Evolutionary conservation across 495 filamentous ascomycete genomes (phyloP).

Genomic region (Neurospora sp.): DNA sequence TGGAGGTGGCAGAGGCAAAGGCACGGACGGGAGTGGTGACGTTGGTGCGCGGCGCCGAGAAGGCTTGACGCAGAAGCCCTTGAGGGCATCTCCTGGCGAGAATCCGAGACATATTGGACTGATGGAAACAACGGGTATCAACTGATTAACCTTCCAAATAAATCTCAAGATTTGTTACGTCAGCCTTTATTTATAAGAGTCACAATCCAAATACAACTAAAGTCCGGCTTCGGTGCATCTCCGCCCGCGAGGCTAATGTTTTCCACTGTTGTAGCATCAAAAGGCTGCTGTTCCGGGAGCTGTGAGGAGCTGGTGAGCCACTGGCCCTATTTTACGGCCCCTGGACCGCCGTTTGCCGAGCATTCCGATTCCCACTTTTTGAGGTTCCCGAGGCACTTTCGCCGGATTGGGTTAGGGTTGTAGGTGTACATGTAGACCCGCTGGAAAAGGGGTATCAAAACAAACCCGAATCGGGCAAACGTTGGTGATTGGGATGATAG

Average conservation of each 20-base stretch:
- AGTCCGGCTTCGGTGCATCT: background rate
- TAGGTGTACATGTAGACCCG: background rate
- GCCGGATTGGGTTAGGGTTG: background rate
- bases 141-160: background rate
- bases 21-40: conserved; percentile 1
- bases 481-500: background rate
- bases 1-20: conserved; percentile 16
- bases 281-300: no score
- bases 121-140: background rate
- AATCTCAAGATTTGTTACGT: background rate
- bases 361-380: background rate
- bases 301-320: no score
- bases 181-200: background rate
- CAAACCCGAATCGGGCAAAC: background rate
- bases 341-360: background rate
- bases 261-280: background rate
- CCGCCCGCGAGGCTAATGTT: background rate
- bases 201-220: background rate
- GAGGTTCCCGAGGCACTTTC: background rate
- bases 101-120: background rate
- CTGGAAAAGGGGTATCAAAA: background rate
- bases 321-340: background rate
- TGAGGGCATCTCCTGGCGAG: conserved; percentile 6
- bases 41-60: background rate
- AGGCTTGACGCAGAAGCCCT: conserved; percentile 1